Evolutionary conservation across 2,329 filamentous ascomycete species (phyloP).

Genomic region (Ciborinia camelliae): DNA sequence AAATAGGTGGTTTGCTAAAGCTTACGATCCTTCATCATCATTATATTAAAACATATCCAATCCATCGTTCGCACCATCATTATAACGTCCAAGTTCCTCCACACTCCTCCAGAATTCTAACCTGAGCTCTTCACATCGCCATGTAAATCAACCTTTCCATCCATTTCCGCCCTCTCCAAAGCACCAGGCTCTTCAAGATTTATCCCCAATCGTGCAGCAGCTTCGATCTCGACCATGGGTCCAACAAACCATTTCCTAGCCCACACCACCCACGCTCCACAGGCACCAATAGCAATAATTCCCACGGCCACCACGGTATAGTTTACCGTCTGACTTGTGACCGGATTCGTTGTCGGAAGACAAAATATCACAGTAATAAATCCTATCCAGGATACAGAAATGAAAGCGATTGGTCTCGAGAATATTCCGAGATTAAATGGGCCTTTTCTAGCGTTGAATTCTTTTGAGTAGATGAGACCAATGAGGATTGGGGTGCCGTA

Average conservation of each 20-base stretch:
- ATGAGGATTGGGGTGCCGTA: conserved; percentile 57
- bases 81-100: neutral
- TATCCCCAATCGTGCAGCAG: conserved; percentile 48
- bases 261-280: conserved; percentile 50
- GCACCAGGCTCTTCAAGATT: conserved; percentile 39
- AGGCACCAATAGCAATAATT: conserved; percentile 49
- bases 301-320: conserved; percentile 59
- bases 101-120: neutral
- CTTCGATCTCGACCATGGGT: conserved; percentile 51
- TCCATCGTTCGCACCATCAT: neutral
- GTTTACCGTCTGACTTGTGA: conserved; percentile 54
- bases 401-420: conserved; percentile 46
- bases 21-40: neutral
- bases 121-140: neutral
- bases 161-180: conserved; percentile 30
- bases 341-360: conserved; percentile 53
- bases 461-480: conserved; percentile 48
- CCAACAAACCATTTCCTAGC: conserved; percentile 55
- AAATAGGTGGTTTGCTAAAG: neutral
- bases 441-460: conserved; percentile 51
- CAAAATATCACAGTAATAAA: conserved; percentile 58
- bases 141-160: conserved; percentile 8
- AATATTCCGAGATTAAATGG: conserved; percentile 51
- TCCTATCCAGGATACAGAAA: conserved; percentile 50
- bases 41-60: neutral